Conservation (phyloP, 108 stramenopile species). For the Cyclotella choctawhatcheeana region DNA sequence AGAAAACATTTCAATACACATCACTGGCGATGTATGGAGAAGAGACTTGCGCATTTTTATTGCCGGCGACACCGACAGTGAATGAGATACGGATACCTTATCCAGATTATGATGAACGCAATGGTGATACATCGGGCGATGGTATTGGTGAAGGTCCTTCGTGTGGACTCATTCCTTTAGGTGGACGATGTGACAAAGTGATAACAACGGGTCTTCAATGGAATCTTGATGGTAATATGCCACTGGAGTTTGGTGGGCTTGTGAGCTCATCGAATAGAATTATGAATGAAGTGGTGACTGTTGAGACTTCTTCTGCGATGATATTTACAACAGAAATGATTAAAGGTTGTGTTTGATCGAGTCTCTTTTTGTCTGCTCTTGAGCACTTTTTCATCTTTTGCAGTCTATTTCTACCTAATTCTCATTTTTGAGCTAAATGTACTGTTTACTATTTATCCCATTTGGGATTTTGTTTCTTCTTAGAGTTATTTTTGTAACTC, state of each 20-base stretch:
- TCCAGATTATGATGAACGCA: slow-evolving; percentile 16
- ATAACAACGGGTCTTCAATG: slow-evolving; percentile 76
- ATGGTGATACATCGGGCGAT: background rate
- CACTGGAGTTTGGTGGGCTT: slow-evolving; percentile 79
- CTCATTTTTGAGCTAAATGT: no score
- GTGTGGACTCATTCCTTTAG: slow-evolving; percentile 82
- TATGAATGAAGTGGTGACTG: slow-evolving; percentile 53
- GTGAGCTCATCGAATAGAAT: slow-evolving; percentile 83
- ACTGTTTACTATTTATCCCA: no score
- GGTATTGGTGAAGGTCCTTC: slow-evolving; percentile 77
- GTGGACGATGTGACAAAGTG: slow-evolving; percentile 61
- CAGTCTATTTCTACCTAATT: no score
- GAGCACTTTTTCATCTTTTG: no score
- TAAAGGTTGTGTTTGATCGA: background rate
- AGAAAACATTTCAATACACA: slow-evolving; percentile 40
- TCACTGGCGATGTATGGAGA: slow-evolving; percentile 71
- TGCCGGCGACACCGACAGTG: slow-evolving; percentile 44
- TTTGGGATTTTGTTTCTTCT: no score
- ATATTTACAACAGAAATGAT: slow-evolving; percentile 74
- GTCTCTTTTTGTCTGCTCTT: background rate
- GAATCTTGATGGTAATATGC: slow-evolving; percentile 74
- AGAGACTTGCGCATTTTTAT: slow-evolving; percentile 70
- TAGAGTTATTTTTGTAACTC: no score
- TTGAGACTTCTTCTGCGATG: slow-evolving; percentile 60
- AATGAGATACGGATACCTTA: slow-evolving; percentile 61